Evolutionary conservation across 441 rosid genomes (phyloP).

Genomic region (Lepidium campestre): DNA sequence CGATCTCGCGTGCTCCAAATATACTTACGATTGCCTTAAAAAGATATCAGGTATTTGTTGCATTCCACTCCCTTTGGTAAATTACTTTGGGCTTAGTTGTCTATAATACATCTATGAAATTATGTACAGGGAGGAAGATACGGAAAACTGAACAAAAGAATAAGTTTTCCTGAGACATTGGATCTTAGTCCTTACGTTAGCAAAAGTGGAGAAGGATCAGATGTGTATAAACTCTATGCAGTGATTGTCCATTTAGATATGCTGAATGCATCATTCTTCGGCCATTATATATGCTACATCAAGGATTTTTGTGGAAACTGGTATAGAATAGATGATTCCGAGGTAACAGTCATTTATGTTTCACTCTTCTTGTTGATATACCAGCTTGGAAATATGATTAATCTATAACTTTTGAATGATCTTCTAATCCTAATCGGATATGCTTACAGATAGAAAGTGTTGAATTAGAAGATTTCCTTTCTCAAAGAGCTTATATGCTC

Average conservation of each 20-base stretch:
- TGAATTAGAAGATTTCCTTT: constrained; percentile 81
- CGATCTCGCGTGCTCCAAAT: constrained; percentile 67
- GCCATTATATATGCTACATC: constrained; percentile 89
- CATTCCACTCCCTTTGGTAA: not conserved
- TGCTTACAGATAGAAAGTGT: constrained; percentile 60
- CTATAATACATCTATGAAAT: constrained; percentile 7
- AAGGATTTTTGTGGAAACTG: constrained; percentile 83
- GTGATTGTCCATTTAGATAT: constrained; percentile 94
- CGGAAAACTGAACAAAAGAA: constrained; percentile 94
- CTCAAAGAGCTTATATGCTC: constrained; percentile 96
- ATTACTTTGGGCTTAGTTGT: not conserved
- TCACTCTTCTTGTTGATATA: constrained; percentile 11
- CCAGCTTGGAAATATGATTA: not conserved
- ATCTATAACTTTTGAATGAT: not conserved
- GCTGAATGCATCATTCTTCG: constrained; percentile 96
- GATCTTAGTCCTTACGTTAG: constrained; percentile 86
- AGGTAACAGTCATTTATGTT: constrained; percentile 45
- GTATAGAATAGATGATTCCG: constrained; percentile 83
- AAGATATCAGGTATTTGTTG: constrained; percentile 75
- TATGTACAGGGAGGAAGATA: constrained; percentile 86
- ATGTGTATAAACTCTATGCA: constrained; percentile 79
- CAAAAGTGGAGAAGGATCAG: constrained; percentile 64
- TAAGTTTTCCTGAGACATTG: constrained; percentile 75
- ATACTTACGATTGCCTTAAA: constrained; percentile 91
- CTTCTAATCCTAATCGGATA: constrained; percentile 4